Conservation (phyloP, 164 flowering plant genomes). For the Chimonanthus salicifolius region DNA sequence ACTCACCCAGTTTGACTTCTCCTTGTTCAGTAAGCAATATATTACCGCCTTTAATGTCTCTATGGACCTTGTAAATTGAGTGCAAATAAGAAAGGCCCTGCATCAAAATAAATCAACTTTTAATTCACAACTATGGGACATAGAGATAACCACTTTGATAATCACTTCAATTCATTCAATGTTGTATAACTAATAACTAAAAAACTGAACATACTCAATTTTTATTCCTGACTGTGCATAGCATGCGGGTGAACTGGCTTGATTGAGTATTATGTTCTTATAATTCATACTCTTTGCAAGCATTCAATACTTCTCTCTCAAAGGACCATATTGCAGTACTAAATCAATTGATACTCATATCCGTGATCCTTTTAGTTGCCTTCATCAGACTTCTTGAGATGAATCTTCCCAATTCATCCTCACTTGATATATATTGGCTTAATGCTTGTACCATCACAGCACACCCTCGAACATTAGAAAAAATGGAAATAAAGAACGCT, state of each 20-base stretch:
- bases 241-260: neutral
- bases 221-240: neutral
- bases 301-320: no score
- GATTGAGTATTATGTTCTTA: neutral
- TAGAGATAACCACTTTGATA: neutral
- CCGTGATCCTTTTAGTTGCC: no score
- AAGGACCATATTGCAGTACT: no score
- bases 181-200: neutral
- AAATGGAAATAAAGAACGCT: no score
- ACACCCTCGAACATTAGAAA: no score
- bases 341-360: no score
- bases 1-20: conserved; percentile 96
- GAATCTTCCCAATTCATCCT: no score
- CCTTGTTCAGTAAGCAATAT: conserved; percentile 98
- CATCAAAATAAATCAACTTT: conserved; percentile 20
- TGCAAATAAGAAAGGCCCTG: conserved; percentile 96
- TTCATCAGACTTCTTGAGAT: no score
- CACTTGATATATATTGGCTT: no score
- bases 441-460: no score
- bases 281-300: no score
- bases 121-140: conserved; percentile 2
- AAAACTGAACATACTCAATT: neutral
- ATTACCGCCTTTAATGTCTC: conserved; percentile 99
- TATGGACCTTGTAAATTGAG: conserved; percentile 97
- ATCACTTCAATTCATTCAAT: neutral